Evolutionary conservation across 2,329 filamentous ascomycete genomes (phyloP).

Genomic region (Aspergillus puulaauensis): DNA sequence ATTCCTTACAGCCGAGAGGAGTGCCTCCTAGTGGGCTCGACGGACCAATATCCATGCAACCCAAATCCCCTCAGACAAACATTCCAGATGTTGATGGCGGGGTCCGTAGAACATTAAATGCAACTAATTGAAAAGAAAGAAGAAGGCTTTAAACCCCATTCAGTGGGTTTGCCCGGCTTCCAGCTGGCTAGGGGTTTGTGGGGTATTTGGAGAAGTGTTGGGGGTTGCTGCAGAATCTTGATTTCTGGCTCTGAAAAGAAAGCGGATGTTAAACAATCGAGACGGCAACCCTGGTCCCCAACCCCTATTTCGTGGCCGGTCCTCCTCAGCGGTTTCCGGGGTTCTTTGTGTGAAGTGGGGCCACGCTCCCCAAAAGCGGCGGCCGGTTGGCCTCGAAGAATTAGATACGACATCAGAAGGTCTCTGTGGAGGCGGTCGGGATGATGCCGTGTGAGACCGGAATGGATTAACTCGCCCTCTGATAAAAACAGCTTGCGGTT

Average conservation of each 20-base stretch:
- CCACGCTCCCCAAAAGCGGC: constrained; percentile 6
- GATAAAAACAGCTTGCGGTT: constrained; percentile 36
- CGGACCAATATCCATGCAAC: background rate
- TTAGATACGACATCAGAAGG: constrained; percentile 16
- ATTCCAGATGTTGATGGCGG: constrained; percentile 1
- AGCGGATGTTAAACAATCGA: background rate
- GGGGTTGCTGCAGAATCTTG: background rate
- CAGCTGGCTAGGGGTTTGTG: constrained; percentile 20
- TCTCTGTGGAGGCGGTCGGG: constrained; percentile 36
- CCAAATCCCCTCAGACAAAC: background rate
- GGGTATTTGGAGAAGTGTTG: background rate
- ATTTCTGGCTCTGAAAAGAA: background rate
- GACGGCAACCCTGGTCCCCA: background rate
- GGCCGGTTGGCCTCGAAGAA: background rate
- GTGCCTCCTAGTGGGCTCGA: background rate
- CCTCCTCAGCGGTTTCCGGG: background rate
- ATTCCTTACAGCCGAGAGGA: background rate
- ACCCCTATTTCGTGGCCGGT: background rate
- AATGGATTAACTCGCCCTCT: constrained; percentile 32
- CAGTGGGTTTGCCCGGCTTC: constrained; percentile 20
- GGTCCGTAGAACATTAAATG: background rate
- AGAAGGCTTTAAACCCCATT: background rate
- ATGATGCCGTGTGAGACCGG: constrained; percentile 34
- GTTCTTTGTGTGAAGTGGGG: background rate
- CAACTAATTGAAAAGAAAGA: background rate